Evolutionary conservation across 495 filamentous ascomycete species (phyloP), one percentile per base, ranked within the genome.

Genomic region (Chaetomium fimeti): DNA sequence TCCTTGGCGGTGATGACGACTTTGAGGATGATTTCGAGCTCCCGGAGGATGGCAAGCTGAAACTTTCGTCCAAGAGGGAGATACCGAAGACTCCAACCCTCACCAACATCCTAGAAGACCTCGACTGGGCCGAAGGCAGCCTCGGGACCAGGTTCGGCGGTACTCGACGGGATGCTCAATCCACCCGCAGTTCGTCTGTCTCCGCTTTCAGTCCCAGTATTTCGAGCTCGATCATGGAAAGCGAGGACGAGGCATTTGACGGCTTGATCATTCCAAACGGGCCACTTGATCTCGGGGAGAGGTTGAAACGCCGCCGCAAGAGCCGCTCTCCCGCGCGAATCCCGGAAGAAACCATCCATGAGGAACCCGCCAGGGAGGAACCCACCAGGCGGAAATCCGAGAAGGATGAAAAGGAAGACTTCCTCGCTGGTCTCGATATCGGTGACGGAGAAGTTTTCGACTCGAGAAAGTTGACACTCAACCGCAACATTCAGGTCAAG

Each of bases 71-170:
- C 52, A 81, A 78, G 38, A 84, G 83, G 71, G 84, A 87, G 27
- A 79, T 81, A 24, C 80, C 86, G 3, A 84, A 81, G 65, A 85
- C 81, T 18, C 83, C 85, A 15, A 74, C 76, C 5, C 78, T 83
- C 32, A 83, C 78, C 56, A 76, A 78, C 9, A 77, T 68, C 28
- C 7, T 89, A 57, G 91, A 93, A 42, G 93, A 96, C 62, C 85
- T 95, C 63, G 91, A 97, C 71, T 97, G 93, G 92, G 88, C 90
- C 38, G 94, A 98, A 76, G 92, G 91, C 32, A 96, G 91, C 74
- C 82, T 95, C 42, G 92, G 92, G 29, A 93, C 92, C 52, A 83
- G 93, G 58, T 89, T 92, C 76, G 94, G 89, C 52, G 93, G 91
- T 51, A 94, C 92, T 22, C 82, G 85, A 47, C 86, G 90, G 66